Evolutionary conservation across 139 green algal species (phyloP), one percentile per base, ranked within the genome.

Genomic region (Picochlorum sp.): DNA sequence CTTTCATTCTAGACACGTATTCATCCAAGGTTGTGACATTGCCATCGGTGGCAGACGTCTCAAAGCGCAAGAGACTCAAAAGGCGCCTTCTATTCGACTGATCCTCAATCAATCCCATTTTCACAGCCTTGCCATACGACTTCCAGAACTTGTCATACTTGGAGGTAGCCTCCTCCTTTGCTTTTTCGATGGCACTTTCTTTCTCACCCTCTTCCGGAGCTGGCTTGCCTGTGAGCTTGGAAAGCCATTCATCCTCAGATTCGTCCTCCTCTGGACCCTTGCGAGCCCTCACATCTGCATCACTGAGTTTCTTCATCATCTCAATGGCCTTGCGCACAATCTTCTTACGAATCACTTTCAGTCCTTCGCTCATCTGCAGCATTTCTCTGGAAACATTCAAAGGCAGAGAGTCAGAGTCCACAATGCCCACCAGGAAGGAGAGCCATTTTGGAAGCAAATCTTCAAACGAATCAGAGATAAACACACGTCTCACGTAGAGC

Each of bases 281-380:
- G 15, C 45, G 57, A 47, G 26, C 49, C 49, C 31, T 68, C 18
- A 15, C 23, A 56, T 83, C 71, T 60, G 92, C 88, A 23, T 95
- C 92, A 0, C 90, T 80, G 67, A 97, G 74, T 75, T 92, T 90
- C 58, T 85, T 83, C 70, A 99, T 88, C 74, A 95, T 84, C 73
- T 97, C 92, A 61, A 98, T 78, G 4, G 86, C 81, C 70, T 88
- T 83, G 49, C 86, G 75, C 34, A 98, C 87, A 58, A 99, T 69
- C 83, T 98, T 98, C 88, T 98, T 98, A 75, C 92, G 94, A 75
- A 99, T 98, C 5, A 89, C 95, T 80, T 96, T 96, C n/a, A 99
- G 83, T 57, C 71, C 71, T 49, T 78, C 76, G 72, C 92, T 83
- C 67, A 85, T 68, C 81, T 99, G 94, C 69, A 99, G 83, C 78